Percentiles rank a stretch among this genome's conserved stretches.
Conservation (phyloP, 2,329 filamentous ascomycete genomes). For the Raffaelea deltoideospora region DNA sequence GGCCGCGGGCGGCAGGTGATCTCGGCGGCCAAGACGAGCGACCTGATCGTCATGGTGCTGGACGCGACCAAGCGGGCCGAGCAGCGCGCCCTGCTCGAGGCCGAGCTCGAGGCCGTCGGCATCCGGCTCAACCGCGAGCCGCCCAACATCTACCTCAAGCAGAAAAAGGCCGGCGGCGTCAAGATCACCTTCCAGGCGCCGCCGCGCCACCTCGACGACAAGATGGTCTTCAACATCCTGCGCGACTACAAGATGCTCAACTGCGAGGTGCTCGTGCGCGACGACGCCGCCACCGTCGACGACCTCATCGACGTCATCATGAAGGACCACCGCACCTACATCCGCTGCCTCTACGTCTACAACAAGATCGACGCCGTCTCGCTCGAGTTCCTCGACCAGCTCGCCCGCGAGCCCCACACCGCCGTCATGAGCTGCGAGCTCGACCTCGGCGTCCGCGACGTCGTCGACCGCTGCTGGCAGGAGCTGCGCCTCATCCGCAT, state of each 20-base stretch:
- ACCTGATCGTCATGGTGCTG: constrained; percentile 90
- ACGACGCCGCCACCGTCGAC: constrained; percentile 90
- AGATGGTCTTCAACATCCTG: constrained; percentile 95
- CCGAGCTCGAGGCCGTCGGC: constrained; percentile 85
- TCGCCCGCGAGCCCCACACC: constrained; percentile 85
- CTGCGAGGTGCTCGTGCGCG: constrained; percentile 86
- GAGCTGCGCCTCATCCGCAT: constrained; percentile 80
- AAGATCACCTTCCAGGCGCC: constrained; percentile 91
- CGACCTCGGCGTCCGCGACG: constrained; percentile 82
- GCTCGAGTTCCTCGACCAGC: constrained; percentile 79
- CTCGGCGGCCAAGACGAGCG: constrained; percentile 93
- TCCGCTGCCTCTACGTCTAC: constrained; percentile 90
- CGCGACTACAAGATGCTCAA: constrained; percentile 98
- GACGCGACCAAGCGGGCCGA: constrained; percentile 95
- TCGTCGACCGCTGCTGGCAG: constrained; percentile 89
- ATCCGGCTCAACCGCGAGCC: constrained; percentile 86
- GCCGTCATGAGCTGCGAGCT: constrained; percentile 97
- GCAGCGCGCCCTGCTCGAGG: constrained; percentile 77
- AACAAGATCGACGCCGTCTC: constrained; percentile 98
- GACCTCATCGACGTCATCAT: constrained; percentile 99
- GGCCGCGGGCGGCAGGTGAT: constrained; percentile 93
- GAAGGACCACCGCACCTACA: constrained; percentile 98
- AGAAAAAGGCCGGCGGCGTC: constrained; percentile 92
- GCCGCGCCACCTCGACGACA: constrained; percentile 86
- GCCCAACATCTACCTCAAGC: constrained; percentile 96